Conservation (phyloP, 495 filamentous ascomycete genomes). For the Penicillium soppii region DNA sequence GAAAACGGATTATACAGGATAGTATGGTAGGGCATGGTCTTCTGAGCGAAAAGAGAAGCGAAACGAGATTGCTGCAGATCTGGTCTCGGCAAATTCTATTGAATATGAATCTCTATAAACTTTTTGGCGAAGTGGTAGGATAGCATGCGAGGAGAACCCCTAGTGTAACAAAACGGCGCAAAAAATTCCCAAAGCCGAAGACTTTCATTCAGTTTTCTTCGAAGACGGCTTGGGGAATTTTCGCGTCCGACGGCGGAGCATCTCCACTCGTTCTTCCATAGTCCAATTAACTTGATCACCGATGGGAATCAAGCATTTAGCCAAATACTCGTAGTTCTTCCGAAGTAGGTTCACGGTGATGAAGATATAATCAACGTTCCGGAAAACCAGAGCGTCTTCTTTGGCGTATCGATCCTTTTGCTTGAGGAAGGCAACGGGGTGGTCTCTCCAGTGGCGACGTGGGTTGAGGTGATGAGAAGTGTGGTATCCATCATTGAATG, state of each 20-base stretch:
- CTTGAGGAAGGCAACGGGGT: constrained; percentile 64
- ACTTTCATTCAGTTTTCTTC: constrained; percentile 41
- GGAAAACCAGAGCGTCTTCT: constrained; percentile 66
- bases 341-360: constrained; percentile 59
- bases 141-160: not conserved
- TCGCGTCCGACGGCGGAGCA: constrained; percentile 62
- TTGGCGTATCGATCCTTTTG: constrained; percentile 58
- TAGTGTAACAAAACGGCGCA: not conserved
- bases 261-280: constrained; percentile 55
- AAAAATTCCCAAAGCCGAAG: not conserved
- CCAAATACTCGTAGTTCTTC: constrained; percentile 64
- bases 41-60: not conserved
- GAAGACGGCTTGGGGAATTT: constrained; percentile 55
- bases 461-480: constrained; percentile 76
- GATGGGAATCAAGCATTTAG: constrained; percentile 65
- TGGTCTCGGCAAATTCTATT: not conserved
- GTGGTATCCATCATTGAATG: constrained; percentile 77
- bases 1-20: not conserved
- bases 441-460: constrained; percentile 70
- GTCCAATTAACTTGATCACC: constrained; percentile 64
- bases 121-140: not conserved
- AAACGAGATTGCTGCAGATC: not conserved
- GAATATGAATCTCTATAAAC: not conserved
- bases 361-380: constrained; percentile 69
- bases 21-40: not conserved